These are phyloP conservation scores for Vigna nakashimae DNA, from an alignment of 306 rosid species.

Conservation along the genomic window DNA sequence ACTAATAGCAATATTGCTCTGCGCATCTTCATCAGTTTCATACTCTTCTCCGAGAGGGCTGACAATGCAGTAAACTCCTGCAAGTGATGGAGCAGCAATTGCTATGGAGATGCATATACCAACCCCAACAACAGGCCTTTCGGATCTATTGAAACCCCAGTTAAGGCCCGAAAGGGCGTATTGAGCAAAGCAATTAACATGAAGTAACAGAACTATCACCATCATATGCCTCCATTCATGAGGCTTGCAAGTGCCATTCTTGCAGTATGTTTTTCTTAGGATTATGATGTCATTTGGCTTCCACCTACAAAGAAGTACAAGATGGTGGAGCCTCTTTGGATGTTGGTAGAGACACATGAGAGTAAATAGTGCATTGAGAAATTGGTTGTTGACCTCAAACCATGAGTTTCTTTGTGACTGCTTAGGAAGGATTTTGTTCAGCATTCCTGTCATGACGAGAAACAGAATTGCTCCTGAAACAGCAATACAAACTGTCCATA, in stretches of 20 bases:
- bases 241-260: conserved; percentile 64
- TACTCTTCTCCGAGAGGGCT: conserved; percentile 71
- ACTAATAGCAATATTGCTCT: conserved; percentile 24
- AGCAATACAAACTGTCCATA: conserved; percentile 58
- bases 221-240: conserved; percentile 57
- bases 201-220: conserved; percentile 62
- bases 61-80: conserved; percentile 53
- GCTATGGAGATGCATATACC: conserved; percentile 58
- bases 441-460: conserved; percentile 72
- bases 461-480: conserved; percentile 66
- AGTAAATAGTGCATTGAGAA: conserved; percentile 73
- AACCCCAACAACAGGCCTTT: conserved; percentile 57
- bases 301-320: conserved; percentile 66
- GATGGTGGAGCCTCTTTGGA: conserved; percentile 60
- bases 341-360: conserved; percentile 73
- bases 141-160: conserved; percentile 53
- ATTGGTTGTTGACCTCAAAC: conserved; percentile 71
- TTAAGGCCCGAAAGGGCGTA: conserved; percentile 72
- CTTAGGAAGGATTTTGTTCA: conserved; percentile 50
- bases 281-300: conserved; percentile 49
- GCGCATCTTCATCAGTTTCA: conserved; percentile 52
- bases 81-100: conserved; percentile 59
- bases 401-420: conserved; percentile 58
- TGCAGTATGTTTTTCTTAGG: conserved; percentile 56
- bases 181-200: conserved; percentile 68